These are phyloP conservation scores for Sphagnurus paluster DNA, from an alignment of 1,284 basidiomycete species.

Conservation along the genomic window DNA sequence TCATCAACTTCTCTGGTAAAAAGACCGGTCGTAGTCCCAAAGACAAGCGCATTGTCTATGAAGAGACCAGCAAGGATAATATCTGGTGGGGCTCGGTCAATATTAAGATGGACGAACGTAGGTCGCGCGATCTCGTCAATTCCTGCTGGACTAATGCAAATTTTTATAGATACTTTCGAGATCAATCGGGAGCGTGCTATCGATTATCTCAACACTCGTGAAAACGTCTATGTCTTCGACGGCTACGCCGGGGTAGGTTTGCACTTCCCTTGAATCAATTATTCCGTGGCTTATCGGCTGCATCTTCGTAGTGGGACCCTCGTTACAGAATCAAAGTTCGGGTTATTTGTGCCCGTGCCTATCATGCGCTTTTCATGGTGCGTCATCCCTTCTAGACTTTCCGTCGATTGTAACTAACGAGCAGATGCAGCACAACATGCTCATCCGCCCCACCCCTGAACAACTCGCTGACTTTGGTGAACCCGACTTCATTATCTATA, in stretches of 20 bases:
- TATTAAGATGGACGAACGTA: slow-evolving; percentile 98
- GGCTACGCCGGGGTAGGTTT: slow-evolving; percentile 89
- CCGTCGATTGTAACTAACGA: slow-evolving; percentile 8
- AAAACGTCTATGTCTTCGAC: slow-evolving; percentile 99
- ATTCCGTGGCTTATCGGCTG: too few species aligned
- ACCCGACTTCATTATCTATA: slow-evolving; percentile 99
- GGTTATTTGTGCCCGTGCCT: slow-evolving; percentile 97
- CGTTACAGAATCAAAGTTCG: slow-evolving; percentile 99
- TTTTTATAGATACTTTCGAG: slow-evolving; percentile 89
- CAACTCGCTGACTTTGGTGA: slow-evolving; percentile 96
- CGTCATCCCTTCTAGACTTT: slow-evolving; percentile 32
- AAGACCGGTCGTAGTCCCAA: slow-evolving; percentile 98
- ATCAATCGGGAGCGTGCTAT: slow-evolving; percentile 99
- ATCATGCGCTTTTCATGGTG: slow-evolving; percentile 99
- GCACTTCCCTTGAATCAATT: too few species aligned
- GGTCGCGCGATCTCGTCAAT: slow-evolving; percentile 32
- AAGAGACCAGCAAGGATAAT: slow-evolving; percentile 96
- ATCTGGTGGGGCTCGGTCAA: slow-evolving; percentile 99
- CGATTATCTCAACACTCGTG: slow-evolving; percentile 98
- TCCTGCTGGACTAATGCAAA: slow-evolving; percentile 1
- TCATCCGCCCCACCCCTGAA: slow-evolving; percentile 95
- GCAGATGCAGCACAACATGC: slow-evolving; percentile 90
- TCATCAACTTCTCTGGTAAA: slow-evolving; percentile 99
- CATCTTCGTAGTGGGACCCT: slow-evolving; percentile 99
- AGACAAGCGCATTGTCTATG: slow-evolving; percentile 99